These are phyloP conservation scores for Crithidia expoeki DNA, from an alignment of 208 protist species.

Conservation along the genomic window DNA sequence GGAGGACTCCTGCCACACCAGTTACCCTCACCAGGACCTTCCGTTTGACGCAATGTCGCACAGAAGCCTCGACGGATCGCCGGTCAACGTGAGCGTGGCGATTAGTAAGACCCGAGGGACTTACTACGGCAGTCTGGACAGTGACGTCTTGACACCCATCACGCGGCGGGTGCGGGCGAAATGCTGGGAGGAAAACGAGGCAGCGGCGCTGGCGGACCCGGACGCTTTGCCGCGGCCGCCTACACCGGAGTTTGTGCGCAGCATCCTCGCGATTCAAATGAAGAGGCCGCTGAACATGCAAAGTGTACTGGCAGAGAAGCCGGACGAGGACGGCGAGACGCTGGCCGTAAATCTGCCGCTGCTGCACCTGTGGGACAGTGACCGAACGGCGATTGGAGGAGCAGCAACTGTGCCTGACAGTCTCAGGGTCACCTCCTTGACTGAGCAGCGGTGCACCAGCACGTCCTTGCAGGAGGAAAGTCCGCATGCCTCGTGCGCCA, in stretches of 20 bases:
- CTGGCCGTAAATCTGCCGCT: not conserved
- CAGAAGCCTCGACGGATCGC: slow-evolving; percentile 2
- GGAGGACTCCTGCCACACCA: not conserved
- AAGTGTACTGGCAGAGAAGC: not conserved
- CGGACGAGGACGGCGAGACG: not conserved
- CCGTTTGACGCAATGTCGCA: not conserved
- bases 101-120: not conserved
- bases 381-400: not conserved
- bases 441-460: not conserved
- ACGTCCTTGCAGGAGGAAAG: not conserved
- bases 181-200: slow-evolving; percentile 24
- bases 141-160: slow-evolving; percentile 16
- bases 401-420: too few relatives aligned
- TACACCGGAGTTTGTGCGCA: slow-evolving; percentile 23
- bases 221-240: not conserved
- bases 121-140: slow-evolving; percentile 16
- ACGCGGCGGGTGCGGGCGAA: slow-evolving; percentile 8
- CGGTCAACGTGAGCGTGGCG: not conserved
- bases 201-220: not conserved
- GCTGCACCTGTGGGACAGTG: not conserved
- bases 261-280: slow-evolving; percentile 8
- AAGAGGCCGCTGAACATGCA: not conserved
- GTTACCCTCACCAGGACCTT: not conserved
- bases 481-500: not conserved
- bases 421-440: not conserved